Conservation (phyloP, 495 filamentous ascomycete species). For the Chaetomidium leptoderma region DNA sequence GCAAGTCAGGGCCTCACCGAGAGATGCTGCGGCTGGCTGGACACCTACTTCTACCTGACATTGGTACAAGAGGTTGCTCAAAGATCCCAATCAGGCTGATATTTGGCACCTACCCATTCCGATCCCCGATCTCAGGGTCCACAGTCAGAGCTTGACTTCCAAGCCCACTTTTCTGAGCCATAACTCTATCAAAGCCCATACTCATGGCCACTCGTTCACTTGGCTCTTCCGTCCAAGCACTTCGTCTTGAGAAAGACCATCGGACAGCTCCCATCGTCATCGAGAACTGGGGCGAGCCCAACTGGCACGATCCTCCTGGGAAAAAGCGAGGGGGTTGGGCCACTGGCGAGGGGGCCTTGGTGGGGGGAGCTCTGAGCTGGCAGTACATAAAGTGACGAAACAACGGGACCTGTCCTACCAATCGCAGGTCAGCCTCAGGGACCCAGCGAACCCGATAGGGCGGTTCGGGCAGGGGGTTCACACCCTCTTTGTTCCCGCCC, state of each 20-base stretch:
- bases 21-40: background rate
- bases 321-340: slow-evolving; percentile 32
- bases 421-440: slow-evolving; percentile 25
- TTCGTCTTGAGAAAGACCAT: too few species aligned
- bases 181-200: too few species aligned
- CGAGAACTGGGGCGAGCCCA: too few species aligned
- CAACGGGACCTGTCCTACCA: slow-evolving; percentile 20
- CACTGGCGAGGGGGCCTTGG: slow-evolving; percentile 15
- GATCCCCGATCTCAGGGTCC: too few species aligned
- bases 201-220: too few species aligned
- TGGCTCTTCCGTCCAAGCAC: too few species aligned
- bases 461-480: slow-evolving; percentile 27
- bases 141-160: too few species aligned
- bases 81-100: too few species aligned
- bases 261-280: too few species aligned
- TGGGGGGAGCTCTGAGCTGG: slow-evolving; percentile 26
- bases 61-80: too few species aligned
- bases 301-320: background rate
- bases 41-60: too few species aligned
- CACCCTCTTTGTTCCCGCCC: slow-evolving; percentile 18
- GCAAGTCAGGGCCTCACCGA: background rate
- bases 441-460: slow-evolving; percentile 30
- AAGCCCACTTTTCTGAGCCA: too few species aligned
- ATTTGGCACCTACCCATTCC: background rate
- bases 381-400: slow-evolving; percentile 35